These are phyloP conservation scores for Murraya paniculata DNA, from an alignment of 345 rosid genomes.

Conservation along the genomic window DNA sequence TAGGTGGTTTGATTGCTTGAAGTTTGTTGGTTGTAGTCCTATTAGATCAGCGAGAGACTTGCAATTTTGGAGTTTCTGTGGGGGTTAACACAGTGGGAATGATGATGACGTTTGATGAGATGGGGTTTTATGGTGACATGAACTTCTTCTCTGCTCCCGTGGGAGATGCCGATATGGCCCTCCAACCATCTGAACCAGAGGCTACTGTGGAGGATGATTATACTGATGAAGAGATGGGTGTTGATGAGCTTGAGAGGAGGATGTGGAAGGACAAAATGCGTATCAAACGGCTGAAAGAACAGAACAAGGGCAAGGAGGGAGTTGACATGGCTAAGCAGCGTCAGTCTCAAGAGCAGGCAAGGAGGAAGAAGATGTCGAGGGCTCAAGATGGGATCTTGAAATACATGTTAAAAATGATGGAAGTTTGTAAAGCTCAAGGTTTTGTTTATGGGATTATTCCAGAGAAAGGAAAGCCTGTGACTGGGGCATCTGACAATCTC, in stretches of 20 bases:
- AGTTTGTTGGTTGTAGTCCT: not conserved
- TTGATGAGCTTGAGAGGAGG: conserved; percentile 81
- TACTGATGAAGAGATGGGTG: conserved; percentile 65
- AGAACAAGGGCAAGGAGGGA: conserved; percentile 47
- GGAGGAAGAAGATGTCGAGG: conserved; percentile 76
- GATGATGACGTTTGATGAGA: conserved; percentile 71
- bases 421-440: conserved; percentile 84
- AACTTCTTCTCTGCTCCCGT: conserved; percentile 58
- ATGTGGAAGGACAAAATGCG: conserved; percentile 83
- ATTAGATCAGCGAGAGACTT: not conserved
- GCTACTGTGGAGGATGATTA: conserved; percentile 49
- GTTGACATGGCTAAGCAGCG: conserved; percentile 55
- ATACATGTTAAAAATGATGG: conserved; percentile 88
- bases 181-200: conserved; percentile 53
- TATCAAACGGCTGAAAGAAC: conserved; percentile 68
- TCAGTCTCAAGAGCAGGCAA: conserved; percentile 72
- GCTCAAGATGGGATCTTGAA: conserved; percentile 86
- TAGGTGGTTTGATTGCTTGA: not conserved
- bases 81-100: not conserved
- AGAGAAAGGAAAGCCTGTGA: conserved; percentile 80
- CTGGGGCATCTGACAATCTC: conserved; percentile 88
- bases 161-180: conserved; percentile 37
- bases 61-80: not conserved
- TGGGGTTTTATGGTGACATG: conserved; percentile 76
- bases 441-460: conserved; percentile 91